These are phyloP conservation scores for Cardamine resedifolia DNA, from an alignment of 345 rosid genomes.

Conservation along the genomic window DNA sequence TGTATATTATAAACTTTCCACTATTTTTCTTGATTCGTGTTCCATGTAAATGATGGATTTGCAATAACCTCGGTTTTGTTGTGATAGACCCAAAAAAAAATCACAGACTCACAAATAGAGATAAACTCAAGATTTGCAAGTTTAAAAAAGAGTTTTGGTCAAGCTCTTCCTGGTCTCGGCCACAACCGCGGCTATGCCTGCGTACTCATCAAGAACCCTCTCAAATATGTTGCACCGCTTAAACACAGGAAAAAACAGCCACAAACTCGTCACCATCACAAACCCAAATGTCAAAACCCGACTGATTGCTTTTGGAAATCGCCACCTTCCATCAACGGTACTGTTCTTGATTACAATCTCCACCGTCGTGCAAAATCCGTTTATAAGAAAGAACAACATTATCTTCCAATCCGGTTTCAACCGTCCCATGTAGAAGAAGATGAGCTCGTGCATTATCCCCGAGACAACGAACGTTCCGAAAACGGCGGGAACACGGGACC, in stretches of 20 bases:
- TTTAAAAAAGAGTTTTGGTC: neutral
- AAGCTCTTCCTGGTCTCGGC: neutral
- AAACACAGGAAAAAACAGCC: slow-evolving; percentile 53
- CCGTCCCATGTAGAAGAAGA: slow-evolving; percentile 58
- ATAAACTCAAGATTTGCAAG: neutral
- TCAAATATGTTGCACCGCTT: slow-evolving; percentile 19
- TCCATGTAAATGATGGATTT: too few species aligned
- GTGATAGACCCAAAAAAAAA: too few species aligned
- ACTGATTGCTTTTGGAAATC: slow-evolving; percentile 32
- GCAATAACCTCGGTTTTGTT: too few species aligned
- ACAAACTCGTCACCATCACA: slow-evolving; percentile 38
- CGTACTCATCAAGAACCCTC: slow-evolving; percentile 49
- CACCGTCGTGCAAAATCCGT: slow-evolving; percentile 44
- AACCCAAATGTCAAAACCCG: slow-evolving; percentile 44
- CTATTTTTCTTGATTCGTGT: neutral
- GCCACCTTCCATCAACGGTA: slow-evolving; percentile 9
- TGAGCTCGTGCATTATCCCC: slow-evolving; percentile 61
- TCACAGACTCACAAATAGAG: neutral
- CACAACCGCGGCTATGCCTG: slow-evolving; percentile 30
- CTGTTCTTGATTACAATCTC: slow-evolving; percentile 51
- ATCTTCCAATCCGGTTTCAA: slow-evolving; percentile 52
- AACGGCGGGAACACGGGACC: slow-evolving; percentile 47
- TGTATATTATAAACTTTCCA: slow-evolving; percentile 22
- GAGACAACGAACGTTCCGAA: slow-evolving; percentile 52
- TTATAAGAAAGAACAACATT: slow-evolving; percentile 53